A percentile compares a stretch with the other conserved stretches of the same genome.
These are phyloP conservation scores for Calendula officinalis DNA, from an alignment of 129 eudicot genomes.

Conservation along the genomic window DNA sequence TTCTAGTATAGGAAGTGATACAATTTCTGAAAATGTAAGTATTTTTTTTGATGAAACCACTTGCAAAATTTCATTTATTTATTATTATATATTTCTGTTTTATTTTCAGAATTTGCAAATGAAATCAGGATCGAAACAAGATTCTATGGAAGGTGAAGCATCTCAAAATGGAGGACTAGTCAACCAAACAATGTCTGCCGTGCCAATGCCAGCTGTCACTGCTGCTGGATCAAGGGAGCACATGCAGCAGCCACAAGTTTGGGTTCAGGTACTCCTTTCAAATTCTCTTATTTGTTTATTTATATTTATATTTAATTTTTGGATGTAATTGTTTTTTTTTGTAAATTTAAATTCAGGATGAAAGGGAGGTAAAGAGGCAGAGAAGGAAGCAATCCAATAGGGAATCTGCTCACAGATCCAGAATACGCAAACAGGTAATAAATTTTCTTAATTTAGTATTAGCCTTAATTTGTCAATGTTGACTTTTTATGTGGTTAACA, in stretches of 20 bases:
- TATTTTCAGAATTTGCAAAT: conserved; percentile 63
- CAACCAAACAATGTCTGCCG: conserved; percentile 53
- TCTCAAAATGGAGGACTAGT: conserved; percentile 72
- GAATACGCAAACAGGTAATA: conserved; percentile 83
- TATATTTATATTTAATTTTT: no score
- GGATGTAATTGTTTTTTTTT: no score
- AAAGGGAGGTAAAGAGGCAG: conserved; percentile 40
- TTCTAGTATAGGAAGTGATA: conserved; percentile 92
- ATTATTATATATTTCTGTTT: not conserved
- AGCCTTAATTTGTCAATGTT: not conserved
- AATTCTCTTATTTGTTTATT: no score
- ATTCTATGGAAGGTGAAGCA: conserved; percentile 65
- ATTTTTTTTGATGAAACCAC: not conserved
- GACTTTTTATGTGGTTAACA: conserved; percentile 24
- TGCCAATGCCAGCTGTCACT: no score
- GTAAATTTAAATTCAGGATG: not conserved
- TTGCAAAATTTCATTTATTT: not conserved
- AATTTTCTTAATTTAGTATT: not conserved
- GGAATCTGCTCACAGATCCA: conserved; percentile 94
- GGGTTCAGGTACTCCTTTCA: no score
- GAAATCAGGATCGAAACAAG: conserved; percentile 69
- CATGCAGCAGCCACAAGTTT: no score
- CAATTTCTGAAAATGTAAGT: conserved; percentile 83
- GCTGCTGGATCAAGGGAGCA: no score
- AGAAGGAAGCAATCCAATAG: conserved; percentile 93